Base-by-base conservation (phyloP, 1,139 yeast genomes). In the Debaryomyces psychrophilus region DNA sequence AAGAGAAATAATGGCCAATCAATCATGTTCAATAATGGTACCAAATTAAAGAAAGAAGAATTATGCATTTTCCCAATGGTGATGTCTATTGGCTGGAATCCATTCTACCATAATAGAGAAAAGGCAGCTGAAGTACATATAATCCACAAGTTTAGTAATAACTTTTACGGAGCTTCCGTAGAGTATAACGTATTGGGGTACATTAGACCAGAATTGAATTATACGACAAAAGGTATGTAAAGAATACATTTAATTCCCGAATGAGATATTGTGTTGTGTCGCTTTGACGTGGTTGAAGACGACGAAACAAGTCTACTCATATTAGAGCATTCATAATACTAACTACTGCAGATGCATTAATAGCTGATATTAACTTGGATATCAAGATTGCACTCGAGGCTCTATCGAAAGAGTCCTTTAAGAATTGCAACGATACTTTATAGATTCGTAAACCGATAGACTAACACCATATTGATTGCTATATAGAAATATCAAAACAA, bases 21-120 rank as follows among this genome's bases (percentile, higher is more conserved):
- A 28, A 69, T 87, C 33, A 65, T 70, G 48, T 79, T 84, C 61
- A 85, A 84, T 53, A 81, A 82, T 59, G 97, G 97, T 1, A 57
- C 68, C 8, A 58, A 65, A 15, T 64, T 90, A 35, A 48, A 56
- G 2, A 60, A 55, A 0, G 59, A 59, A 0, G 77, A 73, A 9
- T 80, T 79, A 41, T 67, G 66, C 11, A 76, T 75, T 1, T 72
- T 83, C 25, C 97, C 97, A 0, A 90, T 90, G 86, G 98, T 92
- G 17, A 86, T 92, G 89, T 89, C 96, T 15, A 79, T 95, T 23
- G 99, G 99, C 1, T 90, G 90, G 89, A 95, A 93, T 61, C 99
- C 99, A 14, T 93, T 86, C 65, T 95, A 85, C 67, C 79, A 85
- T 27, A 92, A 93, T 66, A 77, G 81, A 51, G 77, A 79, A 51